Evolutionary conservation across 805 yeast species (phyloP), one percentile per base, ranked within the genome.

Genomic region (Cyberlindnera petersonii): DNA sequence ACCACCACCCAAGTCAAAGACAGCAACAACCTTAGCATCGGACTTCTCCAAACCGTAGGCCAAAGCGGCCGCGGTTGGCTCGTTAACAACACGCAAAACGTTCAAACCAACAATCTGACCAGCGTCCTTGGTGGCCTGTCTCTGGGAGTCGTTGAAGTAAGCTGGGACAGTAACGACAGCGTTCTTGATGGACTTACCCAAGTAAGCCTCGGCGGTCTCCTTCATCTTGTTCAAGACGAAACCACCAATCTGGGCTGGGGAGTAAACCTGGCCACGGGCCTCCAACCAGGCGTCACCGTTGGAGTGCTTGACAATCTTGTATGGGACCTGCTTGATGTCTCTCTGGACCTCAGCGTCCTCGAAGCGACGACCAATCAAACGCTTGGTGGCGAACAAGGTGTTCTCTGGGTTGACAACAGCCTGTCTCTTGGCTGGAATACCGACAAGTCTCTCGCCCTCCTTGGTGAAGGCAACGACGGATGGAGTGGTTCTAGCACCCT

Each of bases 81-180:
- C 93, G 61, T 83, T 83, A 22, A 83, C 73, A 33, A 84, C 87
- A 59, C 93, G 68, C 52, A 83, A 63, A 24, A 84, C 84, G 47
- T 83, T 79, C 51, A 83, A 63, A 22, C 91, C 89, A n/a, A 84
- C 84, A 50, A 81, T 64, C 53, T 71, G 70, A 33, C 91, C 93
- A 1, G 91, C 85, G 56, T 74, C 75, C 58, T 82, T 81, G 20
- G 93, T 83, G 9, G 89, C 89, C 59, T 79, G 88, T 61, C 93
- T 71, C 60, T 83, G 93, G 22, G 83, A 70, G 60, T 83, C 89
- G 61, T 83, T 82, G 66, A 83, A 83, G 60, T 83, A 83, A 13
- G 91, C 91, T 22, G 93, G 93, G 9, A 83, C 91, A 1, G 93
- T 84, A 33, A 84, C 81, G 24, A 84, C 93, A 4, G 93, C 91